Base-by-base conservation (phyloP, 176 grass and related monocot species). In the Avena sativa region DNA sequence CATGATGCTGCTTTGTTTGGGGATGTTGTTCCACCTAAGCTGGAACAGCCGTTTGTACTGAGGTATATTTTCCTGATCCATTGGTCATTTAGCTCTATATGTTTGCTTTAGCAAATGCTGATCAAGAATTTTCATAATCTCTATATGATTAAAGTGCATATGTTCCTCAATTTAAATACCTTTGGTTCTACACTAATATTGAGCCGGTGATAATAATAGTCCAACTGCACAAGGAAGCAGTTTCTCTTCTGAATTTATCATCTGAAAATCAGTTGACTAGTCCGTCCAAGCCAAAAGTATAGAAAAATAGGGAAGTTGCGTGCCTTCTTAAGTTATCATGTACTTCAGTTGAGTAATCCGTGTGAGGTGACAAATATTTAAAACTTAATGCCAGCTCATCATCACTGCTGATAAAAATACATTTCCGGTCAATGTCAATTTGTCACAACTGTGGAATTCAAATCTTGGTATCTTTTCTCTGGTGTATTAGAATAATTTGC, bases 1-100 rank as follows among this genome's bases (percentile, higher is more conserved):
- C 83, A 89, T 79, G 89, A 92, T 77, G 91, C 95, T 76, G 85
- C 89, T 62, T 84, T 97, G 71, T 97, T 97, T 83, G 95, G 95
- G 28, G 89, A 97, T 86, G 66, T 86, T 82, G 89, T 97, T 74
- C 95, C 95, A 56, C 1, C 91, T 74, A 97, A 94, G 90, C 88
- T 97, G 15, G 87, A 93, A 71, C 82, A 86, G 59, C 95, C 89
- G 40, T 97, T 97, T 80, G 85, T 95, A 72, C 81, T 97, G 55
- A 88, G 95, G 95, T 95, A 92, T 84, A 65, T 6, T 88, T 86
- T 87, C 26, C 76, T 64, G 34, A 82, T 61, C 11, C 16, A 61
- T 74, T 49, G 8, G 11, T 69, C 76, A 12, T 58, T 1, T 2
- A 84, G 25, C 36, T 80, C 51, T 87, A 43, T 59, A 2, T 61